Percentiles rank a stretch among this genome's conserved stretches.
Conservation (phyloP, 345 rosid genomes). For the Linum trigynum region DNA sequence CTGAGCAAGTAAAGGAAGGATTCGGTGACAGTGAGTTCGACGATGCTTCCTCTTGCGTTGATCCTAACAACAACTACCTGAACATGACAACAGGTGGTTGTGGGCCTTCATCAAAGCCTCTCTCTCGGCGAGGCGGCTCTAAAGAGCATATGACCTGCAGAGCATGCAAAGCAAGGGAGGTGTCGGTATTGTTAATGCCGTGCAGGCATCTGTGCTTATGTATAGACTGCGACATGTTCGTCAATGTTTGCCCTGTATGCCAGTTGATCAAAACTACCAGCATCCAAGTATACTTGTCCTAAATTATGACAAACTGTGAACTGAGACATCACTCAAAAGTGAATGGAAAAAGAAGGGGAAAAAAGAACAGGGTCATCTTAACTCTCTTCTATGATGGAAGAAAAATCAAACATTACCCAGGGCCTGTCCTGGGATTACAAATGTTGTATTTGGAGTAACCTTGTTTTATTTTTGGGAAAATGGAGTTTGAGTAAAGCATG, state of each 20-base stretch:
- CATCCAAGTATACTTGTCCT: constrained; percentile 34
- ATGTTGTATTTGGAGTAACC: constrained; percentile 14
- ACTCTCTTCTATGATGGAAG: constrained; percentile 9
- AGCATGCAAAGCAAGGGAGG: constrained; percentile 45
- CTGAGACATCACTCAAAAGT: not conserved
- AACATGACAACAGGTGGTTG: not conserved
- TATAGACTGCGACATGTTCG: constrained; percentile 48
- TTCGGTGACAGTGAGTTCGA: constrained; percentile 67
- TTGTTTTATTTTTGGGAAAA: constrained; percentile 1
- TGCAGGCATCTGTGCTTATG: constrained; percentile 67
- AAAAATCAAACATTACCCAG: not conserved
- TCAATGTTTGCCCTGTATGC: constrained; percentile 50
- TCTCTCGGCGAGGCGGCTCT: not conserved
- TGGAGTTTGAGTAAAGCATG: constrained; percentile 7
- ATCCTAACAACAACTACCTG: constrained; percentile 25
- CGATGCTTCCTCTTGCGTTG: constrained; percentile 39
- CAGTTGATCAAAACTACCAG: constrained; percentile 41
- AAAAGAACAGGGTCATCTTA: not conserved
- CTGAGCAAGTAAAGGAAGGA: constrained; percentile 51
- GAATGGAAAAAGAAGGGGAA: not conserved
- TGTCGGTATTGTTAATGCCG: constrained; percentile 47
- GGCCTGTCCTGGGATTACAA: constrained; percentile 2
- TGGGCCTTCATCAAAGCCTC: constrained; percentile 20
- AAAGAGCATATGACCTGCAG: constrained; percentile 35
- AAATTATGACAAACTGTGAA: not conserved